These are phyloP conservation scores for Pythium plurisporium DNA, from an alignment of 352 stramenopile genomes.

Conservation along the genomic window DNA sequence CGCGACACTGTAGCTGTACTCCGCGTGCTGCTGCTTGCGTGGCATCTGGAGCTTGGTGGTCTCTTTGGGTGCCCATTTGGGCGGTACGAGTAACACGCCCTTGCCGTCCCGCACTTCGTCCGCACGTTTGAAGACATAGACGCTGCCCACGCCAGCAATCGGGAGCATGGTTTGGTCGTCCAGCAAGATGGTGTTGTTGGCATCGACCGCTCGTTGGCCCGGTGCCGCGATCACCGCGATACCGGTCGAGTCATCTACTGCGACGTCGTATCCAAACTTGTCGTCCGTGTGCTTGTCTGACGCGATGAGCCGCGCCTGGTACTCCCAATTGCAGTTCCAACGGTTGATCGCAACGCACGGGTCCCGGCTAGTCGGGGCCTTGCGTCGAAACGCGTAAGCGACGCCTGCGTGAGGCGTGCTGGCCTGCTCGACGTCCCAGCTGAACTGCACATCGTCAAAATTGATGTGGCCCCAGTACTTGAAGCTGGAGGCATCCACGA, in stretches of 20 bases:
- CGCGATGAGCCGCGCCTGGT: conserved; percentile 81
- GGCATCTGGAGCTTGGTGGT: conserved; percentile 74
- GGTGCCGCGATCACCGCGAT: conserved; percentile 79
- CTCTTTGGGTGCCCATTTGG: conserved; percentile 68
- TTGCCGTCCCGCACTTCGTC: conserved; percentile 69
- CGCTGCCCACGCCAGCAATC: conserved; percentile 46
- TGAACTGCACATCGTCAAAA: conserved; percentile 94
- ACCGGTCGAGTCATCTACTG: conserved; percentile 75
- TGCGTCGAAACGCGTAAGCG: conserved; percentile 77
- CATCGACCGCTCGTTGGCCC: conserved; percentile 65
- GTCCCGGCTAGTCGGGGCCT: conserved; percentile 44
- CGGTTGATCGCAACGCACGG: conserved; percentile 63
- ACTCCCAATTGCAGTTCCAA: conserved; percentile 79
- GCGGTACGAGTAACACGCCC: conserved; percentile 50
- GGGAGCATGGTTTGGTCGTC: conserved; percentile 22
- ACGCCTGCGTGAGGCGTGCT: conserved; percentile 62
- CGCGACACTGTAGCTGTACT: conserved; percentile 51
- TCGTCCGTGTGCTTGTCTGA: conserved; percentile 88
- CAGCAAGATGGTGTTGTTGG: conserved; percentile 73
- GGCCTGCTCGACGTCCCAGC: conserved; percentile 78
- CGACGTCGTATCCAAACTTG: conserved; percentile 84
- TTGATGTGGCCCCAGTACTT: conserved; percentile 95
- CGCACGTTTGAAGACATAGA: conserved; percentile 63
- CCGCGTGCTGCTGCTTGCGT: conserved; percentile 50
- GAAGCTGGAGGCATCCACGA: conserved; percentile 89